Evolutionary conservation across 2,329 filamentous ascomycete genomes (phyloP).

Genomic region (Phialophora verrucosa): DNA sequence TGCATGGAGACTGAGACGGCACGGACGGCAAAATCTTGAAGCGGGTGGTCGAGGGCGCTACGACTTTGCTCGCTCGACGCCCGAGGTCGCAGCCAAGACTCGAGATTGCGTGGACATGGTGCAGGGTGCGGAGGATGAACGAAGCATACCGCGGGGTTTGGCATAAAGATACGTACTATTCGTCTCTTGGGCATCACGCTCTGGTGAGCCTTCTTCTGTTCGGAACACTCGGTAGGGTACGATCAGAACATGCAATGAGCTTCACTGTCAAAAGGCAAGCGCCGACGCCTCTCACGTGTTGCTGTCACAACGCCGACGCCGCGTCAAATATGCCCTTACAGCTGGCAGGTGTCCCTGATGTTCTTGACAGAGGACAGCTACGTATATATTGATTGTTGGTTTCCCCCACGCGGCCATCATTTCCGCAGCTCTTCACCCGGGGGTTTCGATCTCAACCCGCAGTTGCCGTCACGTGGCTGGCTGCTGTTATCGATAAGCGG

Average conservation of each 20-base stretch:
- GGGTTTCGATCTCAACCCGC: neutral
- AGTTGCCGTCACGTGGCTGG: neutral
- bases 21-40: neutral
- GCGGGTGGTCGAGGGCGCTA: neutral
- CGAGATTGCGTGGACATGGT: neutral
- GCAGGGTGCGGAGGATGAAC: neutral
- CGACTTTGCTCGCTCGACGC: neutral
- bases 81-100: neutral
- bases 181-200: neutral
- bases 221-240: neutral
- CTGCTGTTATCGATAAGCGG: conserved; percentile 8
- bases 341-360: neutral
- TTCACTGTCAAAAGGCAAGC: too few species aligned
- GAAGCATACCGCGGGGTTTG: neutral
- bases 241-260: neutral
- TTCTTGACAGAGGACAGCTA: neutral
- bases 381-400: too few species aligned
- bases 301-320: too few species aligned
- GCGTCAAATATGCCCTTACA: neutral
- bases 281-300: neutral
- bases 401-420: neutral
- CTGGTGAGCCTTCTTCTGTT: neutral
- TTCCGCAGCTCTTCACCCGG: neutral
- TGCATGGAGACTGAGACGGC: neutral
- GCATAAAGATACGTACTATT: neutral